Evolutionary conservation across 2,329 filamentous ascomycete genomes (phyloP).

Genomic region (Berkeleyomyces basicola): DNA sequence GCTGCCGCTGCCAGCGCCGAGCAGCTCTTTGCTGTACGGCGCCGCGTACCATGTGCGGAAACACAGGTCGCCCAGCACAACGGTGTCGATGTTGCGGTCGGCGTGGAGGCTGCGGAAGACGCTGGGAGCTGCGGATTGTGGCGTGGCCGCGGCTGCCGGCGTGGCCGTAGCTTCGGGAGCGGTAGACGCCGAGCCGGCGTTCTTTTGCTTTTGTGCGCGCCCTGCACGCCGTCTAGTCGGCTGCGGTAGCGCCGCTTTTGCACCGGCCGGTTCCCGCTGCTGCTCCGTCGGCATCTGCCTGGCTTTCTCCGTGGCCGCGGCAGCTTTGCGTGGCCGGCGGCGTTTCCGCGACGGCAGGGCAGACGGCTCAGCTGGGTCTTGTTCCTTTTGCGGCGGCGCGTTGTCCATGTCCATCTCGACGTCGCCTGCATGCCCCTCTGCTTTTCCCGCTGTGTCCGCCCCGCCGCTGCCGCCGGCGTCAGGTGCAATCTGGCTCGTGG

Average conservation of each 20-base stretch:
- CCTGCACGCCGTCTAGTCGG: not conserved
- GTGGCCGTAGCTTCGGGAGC: not conserved
- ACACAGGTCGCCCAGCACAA: constrained; percentile 67
- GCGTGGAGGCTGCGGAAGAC: constrained; percentile 15
- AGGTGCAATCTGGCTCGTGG: not conserved
- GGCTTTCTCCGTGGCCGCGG: not conserved
- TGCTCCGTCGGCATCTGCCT: not conserved
- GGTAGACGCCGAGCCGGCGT: not conserved
- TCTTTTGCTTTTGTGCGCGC: not conserved
- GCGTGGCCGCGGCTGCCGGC: not conserved
- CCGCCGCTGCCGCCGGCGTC: not conserved
- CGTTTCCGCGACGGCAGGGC: not conserved
- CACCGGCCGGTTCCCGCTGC: not conserved
- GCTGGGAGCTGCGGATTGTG: not conserved
- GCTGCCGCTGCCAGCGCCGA: constrained; percentile 25
- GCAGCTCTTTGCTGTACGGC: constrained; percentile 62
- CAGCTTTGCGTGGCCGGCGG: not conserved
- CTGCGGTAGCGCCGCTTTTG: too few relatives aligned
- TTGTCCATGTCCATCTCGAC: not conserved
- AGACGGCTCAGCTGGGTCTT: not conserved
- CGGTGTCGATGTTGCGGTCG: constrained; percentile 70
- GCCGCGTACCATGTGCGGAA: constrained; percentile 90
- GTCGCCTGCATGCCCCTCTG: not conserved
- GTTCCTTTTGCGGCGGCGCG: not conserved
- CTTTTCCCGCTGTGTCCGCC: not conserved